phyloP scores from a whole-genome alignment of 2,329 filamentous ascomycete genomes.

The Albifimbria verrucaria region DNA sequence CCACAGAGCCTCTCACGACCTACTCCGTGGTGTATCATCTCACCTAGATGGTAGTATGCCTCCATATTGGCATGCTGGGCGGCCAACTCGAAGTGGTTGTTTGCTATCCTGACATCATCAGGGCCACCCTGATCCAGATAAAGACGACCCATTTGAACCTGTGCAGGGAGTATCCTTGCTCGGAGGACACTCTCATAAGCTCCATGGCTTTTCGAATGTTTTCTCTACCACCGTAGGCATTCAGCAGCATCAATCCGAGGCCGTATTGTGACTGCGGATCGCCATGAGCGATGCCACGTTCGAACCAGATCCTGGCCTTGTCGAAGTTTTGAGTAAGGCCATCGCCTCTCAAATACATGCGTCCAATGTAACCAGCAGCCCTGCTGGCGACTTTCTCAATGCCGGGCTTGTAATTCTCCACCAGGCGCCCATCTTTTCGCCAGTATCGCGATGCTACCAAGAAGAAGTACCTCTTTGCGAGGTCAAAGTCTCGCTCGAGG shows the following conservation, averaged over 20 bases:
- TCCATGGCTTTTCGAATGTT: slow-evolving; percentile 72
- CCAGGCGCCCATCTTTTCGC: slow-evolving; percentile 71
- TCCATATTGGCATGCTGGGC: slow-evolving; percentile 81
- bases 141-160: slow-evolving; percentile 78
- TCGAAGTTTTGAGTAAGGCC: slow-evolving; percentile 76
- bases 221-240: slow-evolving; percentile 69
- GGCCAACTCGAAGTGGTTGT: slow-evolving; percentile 84
- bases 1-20: slow-evolving; percentile 76
- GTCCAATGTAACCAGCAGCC: slow-evolving; percentile 80
- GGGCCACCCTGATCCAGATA: slow-evolving; percentile 78
- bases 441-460: slow-evolving; percentile 78
- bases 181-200: slow-evolving; percentile 73
- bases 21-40: slow-evolving; percentile 77
- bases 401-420: slow-evolving; percentile 64
- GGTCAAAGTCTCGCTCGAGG: slow-evolving; percentile 67
- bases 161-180: slow-evolving; percentile 75
- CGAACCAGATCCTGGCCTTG: slow-evolving; percentile 78
- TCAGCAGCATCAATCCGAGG: slow-evolving; percentile 76
- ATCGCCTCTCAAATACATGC: slow-evolving; percentile 88
- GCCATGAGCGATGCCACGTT: slow-evolving; percentile 68
- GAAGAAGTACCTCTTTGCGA: slow-evolving; percentile 78
- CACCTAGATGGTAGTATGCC: slow-evolving; percentile 87
- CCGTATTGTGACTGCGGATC: slow-evolving; percentile 84
- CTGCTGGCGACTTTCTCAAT: slow-evolving; percentile 79
- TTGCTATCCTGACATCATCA: slow-evolving; percentile 71